These are phyloP conservation scores for Lasiodiplodia gonubiensis DNA, from an alignment of 2,329 filamentous ascomycete genomes.

Conservation along the genomic window DNA sequence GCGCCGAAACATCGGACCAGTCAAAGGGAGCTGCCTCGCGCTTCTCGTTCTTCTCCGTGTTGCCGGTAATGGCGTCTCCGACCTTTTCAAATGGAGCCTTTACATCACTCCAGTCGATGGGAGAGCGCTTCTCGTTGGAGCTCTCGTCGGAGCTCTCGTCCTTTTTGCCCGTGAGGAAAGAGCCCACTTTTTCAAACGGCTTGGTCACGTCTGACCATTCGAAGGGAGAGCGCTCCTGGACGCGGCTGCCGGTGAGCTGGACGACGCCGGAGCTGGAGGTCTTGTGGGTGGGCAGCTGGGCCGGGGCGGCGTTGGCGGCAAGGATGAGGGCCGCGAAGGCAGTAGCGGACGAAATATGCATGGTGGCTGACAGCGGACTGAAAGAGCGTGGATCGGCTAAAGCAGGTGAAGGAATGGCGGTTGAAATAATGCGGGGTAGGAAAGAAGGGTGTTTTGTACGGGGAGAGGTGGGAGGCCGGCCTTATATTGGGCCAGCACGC, in stretches of 20 bases:
- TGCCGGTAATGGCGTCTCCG: background rate
- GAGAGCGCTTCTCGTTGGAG: constrained; percentile 8
- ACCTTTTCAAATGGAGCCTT: background rate
- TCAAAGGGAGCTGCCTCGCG: background rate
- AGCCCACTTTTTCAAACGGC: background rate
- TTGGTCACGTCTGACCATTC: background rate
- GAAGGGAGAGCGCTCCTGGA: constrained; percentile 6
- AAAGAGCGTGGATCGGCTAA: background rate
- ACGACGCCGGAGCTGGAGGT: constrained; percentile 10
- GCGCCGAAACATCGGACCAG: background rate
- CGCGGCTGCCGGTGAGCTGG: constrained; percentile 5
- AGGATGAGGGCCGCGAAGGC: constrained; percentile 5
- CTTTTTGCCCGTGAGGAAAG: background rate
- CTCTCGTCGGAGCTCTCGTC: background rate
- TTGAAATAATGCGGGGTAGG: constrained; percentile 5
- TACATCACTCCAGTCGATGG: background rate
- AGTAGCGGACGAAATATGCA: constrained; percentile 6
- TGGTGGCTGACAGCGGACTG: background rate
- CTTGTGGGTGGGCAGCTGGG: constrained; percentile 23
- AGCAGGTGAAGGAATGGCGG: constrained; percentile 11
- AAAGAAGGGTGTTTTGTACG: background rate
- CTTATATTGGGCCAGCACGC: constrained; percentile 10
- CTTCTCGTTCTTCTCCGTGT: background rate
- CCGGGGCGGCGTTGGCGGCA: constrained; percentile 17
- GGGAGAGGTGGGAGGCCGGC: background rate